phyloP scores from a whole-genome alignment of 139 green algal genomes.

The Ettlia oleoabundans region DNA sequence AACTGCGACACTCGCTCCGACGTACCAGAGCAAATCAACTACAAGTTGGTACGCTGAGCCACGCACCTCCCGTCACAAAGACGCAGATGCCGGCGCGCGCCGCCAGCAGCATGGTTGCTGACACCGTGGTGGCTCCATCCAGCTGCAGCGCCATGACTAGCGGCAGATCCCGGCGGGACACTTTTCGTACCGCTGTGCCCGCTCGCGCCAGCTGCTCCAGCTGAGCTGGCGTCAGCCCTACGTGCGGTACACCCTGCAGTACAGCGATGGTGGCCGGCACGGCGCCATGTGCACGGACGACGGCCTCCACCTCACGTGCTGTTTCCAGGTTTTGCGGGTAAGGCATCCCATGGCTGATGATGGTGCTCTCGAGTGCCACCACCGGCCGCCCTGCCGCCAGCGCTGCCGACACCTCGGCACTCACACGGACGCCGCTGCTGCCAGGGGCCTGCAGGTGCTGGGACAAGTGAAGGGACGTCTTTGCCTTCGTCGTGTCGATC shows the following conservation, averaged over 20 bases:
- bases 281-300: constrained; percentile 74
- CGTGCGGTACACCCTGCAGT: constrained; percentile 72
- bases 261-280: constrained; percentile 95
- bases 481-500: too few relatives aligned
- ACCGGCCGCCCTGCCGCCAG: constrained; percentile 69
- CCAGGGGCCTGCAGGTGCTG: neutral
- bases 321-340: constrained; percentile 94
- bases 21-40: too few relatives aligned
- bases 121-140: constrained; percentile 95
- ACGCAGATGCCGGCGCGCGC: constrained; percentile 78
- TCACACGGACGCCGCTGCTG: constrained; percentile 4
- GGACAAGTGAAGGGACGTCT: too few relatives aligned
- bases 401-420: constrained; percentile 76
- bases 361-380: constrained; percentile 97
- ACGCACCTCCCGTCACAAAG: constrained; percentile 76
- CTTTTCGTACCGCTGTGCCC: constrained; percentile 74
- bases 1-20: too few relatives aligned
- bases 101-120: constrained; percentile 93
- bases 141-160: constrained; percentile 60
- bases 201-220: constrained; percentile 46
- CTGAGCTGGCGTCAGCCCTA: constrained; percentile 66
- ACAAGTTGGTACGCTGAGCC: too few relatives aligned
- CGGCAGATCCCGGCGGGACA: constrained; percentile 86
- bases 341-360: constrained; percentile 97
- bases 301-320: constrained; percentile 78